Evolutionary conservation across 371 early-diverging fungal genomes (phyloP), one percentile per base, ranked within the genome.

Genomic region (Neoconidiobolus thromboides): DNA sequence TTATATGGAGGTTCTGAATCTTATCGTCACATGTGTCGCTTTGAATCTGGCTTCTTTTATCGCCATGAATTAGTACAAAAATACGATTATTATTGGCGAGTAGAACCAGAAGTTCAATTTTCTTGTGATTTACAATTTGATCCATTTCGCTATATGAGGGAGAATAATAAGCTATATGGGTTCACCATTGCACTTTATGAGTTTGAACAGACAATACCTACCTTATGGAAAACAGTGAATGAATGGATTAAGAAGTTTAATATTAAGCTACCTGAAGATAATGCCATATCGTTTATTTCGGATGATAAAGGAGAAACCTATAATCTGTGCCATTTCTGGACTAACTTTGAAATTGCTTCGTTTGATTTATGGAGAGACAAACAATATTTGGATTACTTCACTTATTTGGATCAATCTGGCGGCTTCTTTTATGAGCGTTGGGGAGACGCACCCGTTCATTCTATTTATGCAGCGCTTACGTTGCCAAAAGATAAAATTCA

Each of bases 361-460:
- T 70, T 95, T 59, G 75, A 84, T 6, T 83, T 92, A 60, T 82
- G 83, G 51, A 78, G 91, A 63, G 77, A 78, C 60, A 68, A 78
- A 41, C 73, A 77, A 26, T 95, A 93, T 66, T 73, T 74, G 60
- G 70, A 76, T 36, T 91, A 82, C 66, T 94, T 95, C 61, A 69
- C 85, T 37, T 77, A 76, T 60, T 70, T 96, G 44, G 95, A 96
- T 64, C 50, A 72, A 51, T 59, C 76, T 1, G 88, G 88, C 37
- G 93, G 85, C 2, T 94, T 97, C 67, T 97, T 87, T 65, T 94
- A 95, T 69, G 98, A 97, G 65, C 75, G 91, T 68, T 96, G 95
- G 95, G 94, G 95, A 3, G 96, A 94, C 74, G 96, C 95, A 7
- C 95, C 96, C 7, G 85, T 97, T 2, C 97, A 94, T 64, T 89